Evolutionary conservation across 768 basidiomycete species (phyloP), one percentile per base, ranked within the genome.

Genomic region (Suillus decipiens): DNA sequence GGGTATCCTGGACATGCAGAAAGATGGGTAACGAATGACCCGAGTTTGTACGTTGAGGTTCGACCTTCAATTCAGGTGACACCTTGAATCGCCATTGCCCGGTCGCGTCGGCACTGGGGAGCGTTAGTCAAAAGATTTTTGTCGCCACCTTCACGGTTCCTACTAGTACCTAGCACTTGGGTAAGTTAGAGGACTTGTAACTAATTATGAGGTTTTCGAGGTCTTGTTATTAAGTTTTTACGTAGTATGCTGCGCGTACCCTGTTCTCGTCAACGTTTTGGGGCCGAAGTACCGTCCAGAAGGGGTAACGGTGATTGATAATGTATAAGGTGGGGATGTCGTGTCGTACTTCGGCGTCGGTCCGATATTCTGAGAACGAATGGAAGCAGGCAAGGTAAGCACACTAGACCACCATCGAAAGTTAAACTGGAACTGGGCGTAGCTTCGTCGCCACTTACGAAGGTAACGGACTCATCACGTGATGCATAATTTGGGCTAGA

Each of bases 361-460:
- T 31, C 56, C 39, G 56, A 41, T 3, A 14, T 12, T 36, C 19
- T 34, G 15, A 6, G 17, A 22, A 24, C 22, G 17, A 39, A 39
- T 56, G 55, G 55, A 24, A 56, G 36, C 9, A 39, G 17, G 24
- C 5, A 19, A 22, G 55, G 22, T 15, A 15, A 39, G 55, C 24
- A 10, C 24, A 51, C 22, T 22, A n/a, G n/a, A 42, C 42, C 8
- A 19, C 22, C 15, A 53, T 53, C 31, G n/a, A 33, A 53, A 33
- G 31, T 34, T n/a, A 34, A 53, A 53, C 51, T 53, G 17, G 22
- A 6, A 48, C 14, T 48, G 28, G 33, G 51, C 11, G 15, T 56
- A 57, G 28, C 55, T 57, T 24, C 9, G 24, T 39, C 37, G 55
- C 56, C 56, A 57, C 56, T 57, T 57, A 57, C 56, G 56, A 31